Base-by-base conservation (phyloP, 179 eudicot genomes). In the Pouteria campechiana region DNA sequence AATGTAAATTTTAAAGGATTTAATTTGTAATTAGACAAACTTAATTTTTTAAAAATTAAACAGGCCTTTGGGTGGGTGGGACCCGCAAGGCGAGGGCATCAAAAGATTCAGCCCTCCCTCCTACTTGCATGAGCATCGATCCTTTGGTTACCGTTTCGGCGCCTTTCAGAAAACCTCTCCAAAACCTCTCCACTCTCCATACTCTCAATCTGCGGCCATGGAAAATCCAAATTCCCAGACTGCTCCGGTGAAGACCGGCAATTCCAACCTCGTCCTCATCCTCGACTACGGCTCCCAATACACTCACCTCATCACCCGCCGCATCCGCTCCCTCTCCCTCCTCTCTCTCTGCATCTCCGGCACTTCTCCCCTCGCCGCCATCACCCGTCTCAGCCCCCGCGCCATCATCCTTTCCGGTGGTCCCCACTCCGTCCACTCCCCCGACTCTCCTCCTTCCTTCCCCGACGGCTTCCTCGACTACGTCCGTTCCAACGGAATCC, bases 341-440 rank as follows among this genome's bases (percentile, higher is more conserved):
- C 82, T 86, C 53, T 86, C 98, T 7, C 90, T 86, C 70, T 81
- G 94, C 55, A 74, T 90, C 46, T 81, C 92, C 25, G 94, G 98
- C 68, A 90, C 98, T 0, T 86, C 95, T 32, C 19, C 81, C 0
- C 75, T 90, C 41, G 53, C 72, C 60, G 3, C 95, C 68, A 90
- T 90, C 60, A 23, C 76, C 19, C 83, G 79, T 18, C 21, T 79
- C 0, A 61, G 69, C 72, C 95, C 98, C 14, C 58, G 69, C 24
- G 98, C 71, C 10, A 86, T 90, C 51, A 79, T 86, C 56, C 95
- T 90, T 43, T 90, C 98, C 34, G 95, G 98, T 4, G 98, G 98
- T 1, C 98, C 97, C 36, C 93, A 90, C 62, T 81, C 94, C 6
- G 95, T 86, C 30, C 98, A 90, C 70, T 69, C 82, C 34, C 64